Evolutionary conservation across 2,329 filamentous ascomycete genomes (phyloP).

Genomic region (Fusarium nelsonii): DNA sequence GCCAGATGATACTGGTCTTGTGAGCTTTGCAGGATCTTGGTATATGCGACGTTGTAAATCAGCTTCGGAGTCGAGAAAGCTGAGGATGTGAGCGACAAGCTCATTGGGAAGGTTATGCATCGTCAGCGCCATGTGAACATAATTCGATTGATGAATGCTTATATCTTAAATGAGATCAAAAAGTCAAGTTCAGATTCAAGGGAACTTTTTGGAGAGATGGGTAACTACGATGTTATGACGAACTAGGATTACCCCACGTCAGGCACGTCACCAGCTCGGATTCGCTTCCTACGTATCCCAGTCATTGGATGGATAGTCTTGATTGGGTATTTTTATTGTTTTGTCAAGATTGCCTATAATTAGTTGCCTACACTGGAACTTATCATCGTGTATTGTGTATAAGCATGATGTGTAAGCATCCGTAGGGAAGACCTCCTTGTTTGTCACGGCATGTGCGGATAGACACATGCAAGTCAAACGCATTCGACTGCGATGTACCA

Average conservation of each 20-base stretch:
- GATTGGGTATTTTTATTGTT: background rate
- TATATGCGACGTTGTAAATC: constrained; percentile 63
- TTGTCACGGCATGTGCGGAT: background rate
- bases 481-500: too few species aligned
- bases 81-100: constrained; percentile 68
- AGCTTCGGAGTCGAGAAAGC: constrained; percentile 63
- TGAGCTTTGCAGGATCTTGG: constrained; percentile 60
- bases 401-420: background rate
- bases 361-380: background rate
- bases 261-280: constrained; percentile 27
- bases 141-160: background rate
- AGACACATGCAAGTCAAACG: background rate
- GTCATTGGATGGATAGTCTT: background rate
- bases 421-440: background rate
- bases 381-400: background rate
- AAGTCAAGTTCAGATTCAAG: background rate
- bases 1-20: constrained; percentile 33
- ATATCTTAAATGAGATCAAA: background rate
- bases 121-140: background rate
- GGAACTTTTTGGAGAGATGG: background rate
- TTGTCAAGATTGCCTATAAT: background rate
- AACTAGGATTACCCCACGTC: constrained; percentile 33
- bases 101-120: constrained; percentile 68
- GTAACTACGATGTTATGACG: constrained; percentile 21
- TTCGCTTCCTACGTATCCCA: constrained; percentile 11